Evolutionary conservation across 441 rosid genomes (phyloP), one percentile per base, ranked within the genome.

Genomic region (Brassica hybrid): DNA sequence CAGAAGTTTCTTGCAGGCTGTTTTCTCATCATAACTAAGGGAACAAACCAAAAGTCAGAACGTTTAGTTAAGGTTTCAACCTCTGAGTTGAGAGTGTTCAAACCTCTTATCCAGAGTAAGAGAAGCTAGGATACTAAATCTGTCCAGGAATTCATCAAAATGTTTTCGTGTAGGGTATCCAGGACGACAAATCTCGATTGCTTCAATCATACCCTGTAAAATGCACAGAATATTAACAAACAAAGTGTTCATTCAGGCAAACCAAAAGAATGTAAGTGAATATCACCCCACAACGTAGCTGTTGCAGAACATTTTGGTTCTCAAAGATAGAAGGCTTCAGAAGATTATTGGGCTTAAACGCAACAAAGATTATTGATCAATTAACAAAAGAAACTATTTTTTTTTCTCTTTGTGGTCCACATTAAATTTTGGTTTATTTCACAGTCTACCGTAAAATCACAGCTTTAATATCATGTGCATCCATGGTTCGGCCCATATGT

Each of bases 261-360:
- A 57, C 34, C 66, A 56, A 73, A 68, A 73, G 63, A 18, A 34
- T 66, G 69, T 11, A 43, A 8, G 59, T 67, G 32, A 63, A 56
- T 76, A 91, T 84, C 81, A 94, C 98, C 97, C 98, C 98, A 85
- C 98, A 91, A 19, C 89, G 88, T 52, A 94, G 90, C 77, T 94
- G 98, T 79, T 94, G 98, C 69, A 90, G 86, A 79, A 86, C 83
- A 85, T 83, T 91, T 81, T 87, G 25, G 97, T 21, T 21, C 23
- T 21, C 23, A 21, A 21, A 21, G 23, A 21, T 21, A 21, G 23
- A 21, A 21, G 23, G 98, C 87, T 91, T 94, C 45, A 94, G 91
- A 78, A 91, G 88, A 85, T 90, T 91, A 81, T 94, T 94, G 67
- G 98, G 97, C 85, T 94, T 93, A 21, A 65, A 91, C 93, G 76